Evolutionary conservation across 1,284 basidiomycete genomes (phyloP).

Genomic region (Coniophora puteana): DNA sequence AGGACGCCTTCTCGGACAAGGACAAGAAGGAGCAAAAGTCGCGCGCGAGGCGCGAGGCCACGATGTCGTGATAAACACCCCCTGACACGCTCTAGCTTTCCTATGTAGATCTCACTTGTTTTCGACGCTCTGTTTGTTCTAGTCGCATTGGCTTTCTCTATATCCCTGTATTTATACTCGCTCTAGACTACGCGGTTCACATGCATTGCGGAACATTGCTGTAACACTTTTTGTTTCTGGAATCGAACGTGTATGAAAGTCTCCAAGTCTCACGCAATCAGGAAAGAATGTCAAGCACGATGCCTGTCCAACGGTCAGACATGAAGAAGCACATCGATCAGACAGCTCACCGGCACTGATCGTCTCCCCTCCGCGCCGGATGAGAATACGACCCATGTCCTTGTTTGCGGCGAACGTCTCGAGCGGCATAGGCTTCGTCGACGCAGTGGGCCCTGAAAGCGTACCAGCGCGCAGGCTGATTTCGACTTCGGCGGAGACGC

Average conservation of each 20-base stretch:
- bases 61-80: no score
- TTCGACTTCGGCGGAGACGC: conserved; percentile 81
- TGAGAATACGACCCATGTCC: conserved; percentile 91
- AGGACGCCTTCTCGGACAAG: conserved; percentile 37
- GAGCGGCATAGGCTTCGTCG: conserved; percentile 68
- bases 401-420: conserved; percentile 91
- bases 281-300: conserved; percentile 37
- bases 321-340: background rate
- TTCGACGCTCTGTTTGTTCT: no score
- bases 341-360: conserved; percentile 78
- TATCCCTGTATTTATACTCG: no score
- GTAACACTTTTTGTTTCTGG: no score
- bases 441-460: conserved; percentile 42
- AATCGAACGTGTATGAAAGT: no score
- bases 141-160: no score
- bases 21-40: conserved; percentile 28
- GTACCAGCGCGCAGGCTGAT: conserved; percentile 66
- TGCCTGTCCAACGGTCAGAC: conserved; percentile 26
- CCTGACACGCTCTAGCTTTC: no score
- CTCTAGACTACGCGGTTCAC: no score
- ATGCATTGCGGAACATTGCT: no score
- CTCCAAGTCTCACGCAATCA: no score
- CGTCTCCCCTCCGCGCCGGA: conserved; percentile 90
- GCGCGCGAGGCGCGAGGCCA: no score
- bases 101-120: no score